phyloP scores from a whole-genome alignment of 306 rosid genomes.

The Boehmeria nivea region DNA sequence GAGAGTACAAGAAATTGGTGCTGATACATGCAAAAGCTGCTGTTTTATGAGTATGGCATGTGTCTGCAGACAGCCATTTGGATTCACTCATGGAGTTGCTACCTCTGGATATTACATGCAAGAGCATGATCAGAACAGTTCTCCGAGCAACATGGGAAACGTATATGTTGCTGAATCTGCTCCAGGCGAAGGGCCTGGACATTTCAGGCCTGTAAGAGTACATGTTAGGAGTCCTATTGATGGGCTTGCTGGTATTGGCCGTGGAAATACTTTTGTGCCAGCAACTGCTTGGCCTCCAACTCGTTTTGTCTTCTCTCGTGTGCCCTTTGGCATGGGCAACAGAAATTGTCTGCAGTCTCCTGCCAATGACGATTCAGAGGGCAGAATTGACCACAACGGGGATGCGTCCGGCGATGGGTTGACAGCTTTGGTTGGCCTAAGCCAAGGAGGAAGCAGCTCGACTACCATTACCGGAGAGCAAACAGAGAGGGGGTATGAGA shows the following conservation, averaged over 20 bases:
- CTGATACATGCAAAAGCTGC: slow-evolving; percentile 85
- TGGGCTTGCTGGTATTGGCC: slow-evolving; percentile 97
- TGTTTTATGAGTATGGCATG: slow-evolving; percentile 72
- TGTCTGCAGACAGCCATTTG: slow-evolving; percentile 75
- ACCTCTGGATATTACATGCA: slow-evolving; percentile 60
- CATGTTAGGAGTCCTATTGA: slow-evolving; percentile 91
- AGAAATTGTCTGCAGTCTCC: slow-evolving; percentile 76
- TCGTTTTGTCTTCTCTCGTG: slow-evolving; percentile 92
- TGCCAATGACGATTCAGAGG: slow-evolving; percentile 89
- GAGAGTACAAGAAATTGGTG: slow-evolving; percentile 92
- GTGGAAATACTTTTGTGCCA: slow-evolving; percentile 86
- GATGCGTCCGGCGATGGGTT: slow-evolving; percentile 90
- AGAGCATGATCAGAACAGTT: slow-evolving; percentile 69
- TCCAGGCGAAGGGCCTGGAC: slow-evolving; percentile 66
- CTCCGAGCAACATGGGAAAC: slow-evolving; percentile 58
- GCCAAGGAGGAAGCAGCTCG: slow-evolving; percentile 64
- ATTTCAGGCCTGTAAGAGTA: slow-evolving; percentile 70
- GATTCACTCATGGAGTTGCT: slow-evolving; percentile 60
- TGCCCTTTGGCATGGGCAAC: slow-evolving; percentile 80
- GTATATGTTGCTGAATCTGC: slow-evolving; percentile 81
- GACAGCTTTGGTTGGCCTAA: slow-evolving; percentile 91
- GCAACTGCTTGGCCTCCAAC: slow-evolving; percentile 82
- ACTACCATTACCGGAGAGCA: slow-evolving; percentile 68
- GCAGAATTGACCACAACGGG: slow-evolving; percentile 69
- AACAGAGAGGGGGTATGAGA: slow-evolving; percentile 70